These are phyloP conservation scores for Diaporthe destruens DNA, from an alignment of 2,329 filamentous ascomycete species.

Conservation along the genomic window DNA sequence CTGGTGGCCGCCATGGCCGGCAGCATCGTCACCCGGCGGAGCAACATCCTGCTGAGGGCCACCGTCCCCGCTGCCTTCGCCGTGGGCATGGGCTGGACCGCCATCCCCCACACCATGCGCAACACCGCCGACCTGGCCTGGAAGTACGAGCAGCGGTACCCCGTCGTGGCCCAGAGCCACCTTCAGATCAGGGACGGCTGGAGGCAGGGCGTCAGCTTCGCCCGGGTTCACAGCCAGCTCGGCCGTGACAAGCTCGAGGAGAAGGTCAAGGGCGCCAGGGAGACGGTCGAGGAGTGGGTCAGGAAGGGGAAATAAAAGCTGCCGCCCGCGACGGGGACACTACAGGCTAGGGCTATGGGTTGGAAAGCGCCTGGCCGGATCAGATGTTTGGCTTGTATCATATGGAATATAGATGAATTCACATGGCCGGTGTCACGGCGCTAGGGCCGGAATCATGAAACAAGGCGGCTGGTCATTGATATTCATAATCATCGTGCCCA, in stretches of 20 bases:
- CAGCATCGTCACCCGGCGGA: constrained; percentile 89
- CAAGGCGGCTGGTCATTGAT: neutral
- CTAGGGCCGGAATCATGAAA: constrained; percentile 2
- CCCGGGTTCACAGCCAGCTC: constrained; percentile 79
- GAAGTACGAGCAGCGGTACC: constrained; percentile 93
- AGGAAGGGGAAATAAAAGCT: constrained; percentile 82
- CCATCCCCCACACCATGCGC: constrained; percentile 89
- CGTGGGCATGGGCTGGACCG: constrained; percentile 83
- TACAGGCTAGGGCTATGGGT: constrained; percentile 17
- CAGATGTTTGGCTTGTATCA: constrained; percentile 42
- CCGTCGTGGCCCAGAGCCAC: constrained; percentile 85
- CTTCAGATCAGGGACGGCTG: constrained; percentile 77
- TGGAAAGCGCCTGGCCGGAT: neutral
- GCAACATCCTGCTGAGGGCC: constrained; percentile 84
- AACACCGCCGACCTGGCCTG: constrained; percentile 90
- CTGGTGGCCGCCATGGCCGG: constrained; percentile 95
- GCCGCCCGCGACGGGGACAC: neutral
- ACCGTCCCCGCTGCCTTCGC: constrained; percentile 84
- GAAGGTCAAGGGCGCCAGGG: constrained; percentile 81
- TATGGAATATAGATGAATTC: constrained; percentile 43
- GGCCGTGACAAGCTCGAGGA: constrained; percentile 81
- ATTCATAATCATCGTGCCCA: neutral
- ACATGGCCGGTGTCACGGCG: constrained; percentile 18
- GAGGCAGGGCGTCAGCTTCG: constrained; percentile 77
- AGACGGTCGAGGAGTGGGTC: constrained; percentile 88